Conservation (phyloP, 768 basidiomycete species). For the Imleria badia region DNA sequence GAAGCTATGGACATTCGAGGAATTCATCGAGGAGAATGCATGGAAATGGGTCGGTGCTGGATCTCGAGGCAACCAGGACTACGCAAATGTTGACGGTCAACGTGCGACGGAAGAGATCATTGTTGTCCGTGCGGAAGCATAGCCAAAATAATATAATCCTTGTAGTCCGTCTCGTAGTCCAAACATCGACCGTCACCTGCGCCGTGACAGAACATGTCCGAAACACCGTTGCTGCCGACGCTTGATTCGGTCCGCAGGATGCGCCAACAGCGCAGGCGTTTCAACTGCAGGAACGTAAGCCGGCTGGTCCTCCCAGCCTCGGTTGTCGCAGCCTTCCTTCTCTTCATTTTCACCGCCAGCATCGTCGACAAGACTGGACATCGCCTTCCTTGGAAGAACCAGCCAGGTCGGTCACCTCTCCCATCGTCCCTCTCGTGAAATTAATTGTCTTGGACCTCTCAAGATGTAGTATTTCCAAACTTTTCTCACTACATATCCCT, state of each 20-base stretch:
- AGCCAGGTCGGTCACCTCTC: constrained; percentile 13
- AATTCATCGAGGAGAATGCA: constrained; percentile 73
- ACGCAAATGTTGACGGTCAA: constrained; percentile 53
- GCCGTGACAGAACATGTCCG: constrained; percentile 6
- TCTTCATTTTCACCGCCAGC: constrained; percentile 42
- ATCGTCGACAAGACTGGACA: constrained; percentile 17
- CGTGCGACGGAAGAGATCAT: constrained; percentile 40
- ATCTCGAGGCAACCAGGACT: constrained; percentile 38
- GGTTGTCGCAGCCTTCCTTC: constrained; percentile 41
- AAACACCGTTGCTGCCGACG: constrained; percentile 12
- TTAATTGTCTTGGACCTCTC: neutral
- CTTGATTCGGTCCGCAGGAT: neutral
- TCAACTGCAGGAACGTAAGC: neutral
- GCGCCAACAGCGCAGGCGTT: neutral
- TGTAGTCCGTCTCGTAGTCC: neutral
- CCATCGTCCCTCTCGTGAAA: neutral
- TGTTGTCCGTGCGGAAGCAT: neutral
- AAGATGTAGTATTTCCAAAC: constrained; percentile 41
- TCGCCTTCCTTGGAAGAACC: constrained; percentile 7
- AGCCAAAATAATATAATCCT: neutral
- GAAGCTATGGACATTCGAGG: constrained; percentile 77
- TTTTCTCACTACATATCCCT: constrained; percentile 50
- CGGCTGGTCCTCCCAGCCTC: constrained; percentile 30
- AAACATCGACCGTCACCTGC: too few species aligned
- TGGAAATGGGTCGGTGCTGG: constrained; percentile 70